Conservation (phyloP, 192 early-diverging fungal species). For the Gorgonomyces haynaldii region DNA sequence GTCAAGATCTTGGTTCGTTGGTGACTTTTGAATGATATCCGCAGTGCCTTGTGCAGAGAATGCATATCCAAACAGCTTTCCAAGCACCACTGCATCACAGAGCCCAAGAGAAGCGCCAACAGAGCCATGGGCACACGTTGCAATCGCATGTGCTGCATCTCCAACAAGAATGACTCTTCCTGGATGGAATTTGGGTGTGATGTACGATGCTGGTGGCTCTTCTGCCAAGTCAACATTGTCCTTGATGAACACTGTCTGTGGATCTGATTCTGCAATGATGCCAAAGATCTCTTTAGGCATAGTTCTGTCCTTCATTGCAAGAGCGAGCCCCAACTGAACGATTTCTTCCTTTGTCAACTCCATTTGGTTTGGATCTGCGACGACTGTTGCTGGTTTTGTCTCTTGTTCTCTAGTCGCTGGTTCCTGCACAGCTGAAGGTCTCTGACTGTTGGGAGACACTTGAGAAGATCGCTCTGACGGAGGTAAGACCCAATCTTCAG, state of each 20-base stretch:
- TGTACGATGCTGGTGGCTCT: conserved; percentile 22
- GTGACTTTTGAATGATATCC: background rate
- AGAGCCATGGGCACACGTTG: conserved; percentile 31
- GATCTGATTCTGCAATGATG: conserved; percentile 34
- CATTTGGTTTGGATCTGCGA: conserved; percentile 7
- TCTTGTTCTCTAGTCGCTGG: background rate
- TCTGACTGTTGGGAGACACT: background rate
- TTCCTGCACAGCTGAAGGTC: conserved; percentile 1
- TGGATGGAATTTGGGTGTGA: conserved; percentile 32
- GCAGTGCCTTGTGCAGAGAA: conserved; percentile 8
- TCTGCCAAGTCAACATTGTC: conserved; percentile 35
- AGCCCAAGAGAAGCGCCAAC: conserved; percentile 32
- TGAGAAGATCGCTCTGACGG: no score
- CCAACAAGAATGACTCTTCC: conserved; percentile 42
- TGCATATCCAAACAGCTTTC: conserved; percentile 26
- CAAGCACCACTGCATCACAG: conserved; percentile 30
- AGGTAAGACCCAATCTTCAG: conserved; percentile 6
- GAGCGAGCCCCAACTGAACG: conserved; percentile 18
- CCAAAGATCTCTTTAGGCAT: conserved; percentile 19
- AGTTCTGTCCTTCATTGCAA: background rate
- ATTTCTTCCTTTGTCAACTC: conserved; percentile 21
- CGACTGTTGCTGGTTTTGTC: background rate
- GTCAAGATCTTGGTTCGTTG: background rate
- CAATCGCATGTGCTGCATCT: conserved; percentile 39
- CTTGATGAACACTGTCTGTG: conserved; percentile 10